Evolutionary conservation across 108 stramenopile species (phyloP).

Genomic region (Chaetoceros muelleri): DNA sequence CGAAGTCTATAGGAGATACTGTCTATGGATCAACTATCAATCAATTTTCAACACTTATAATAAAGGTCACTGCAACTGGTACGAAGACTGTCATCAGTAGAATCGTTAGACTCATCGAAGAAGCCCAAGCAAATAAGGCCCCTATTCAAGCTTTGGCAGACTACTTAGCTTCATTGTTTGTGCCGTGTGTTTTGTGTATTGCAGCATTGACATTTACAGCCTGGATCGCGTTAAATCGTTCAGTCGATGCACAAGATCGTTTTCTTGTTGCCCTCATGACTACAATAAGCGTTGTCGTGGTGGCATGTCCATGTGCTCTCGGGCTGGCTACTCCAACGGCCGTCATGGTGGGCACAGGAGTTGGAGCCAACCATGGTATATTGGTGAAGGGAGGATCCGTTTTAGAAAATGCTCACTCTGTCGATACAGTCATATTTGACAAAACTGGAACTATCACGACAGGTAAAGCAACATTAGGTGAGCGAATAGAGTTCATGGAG

Average conservation of each 20-base stretch:
- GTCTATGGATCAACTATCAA: conserved; percentile 75
- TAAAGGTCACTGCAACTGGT: conserved; percentile 75
- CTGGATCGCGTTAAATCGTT: conserved; percentile 43
- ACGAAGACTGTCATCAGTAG: conserved; percentile 57
- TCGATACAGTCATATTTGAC: conserved; percentile 87
- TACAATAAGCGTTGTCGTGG: conserved; percentile 84
- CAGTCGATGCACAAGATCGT: conserved; percentile 24
- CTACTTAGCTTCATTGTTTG: conserved; percentile 84
- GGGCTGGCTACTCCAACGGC: conserved; percentile 98
- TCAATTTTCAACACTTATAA: conserved; percentile 46
- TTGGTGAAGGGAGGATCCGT: conserved; percentile 97
- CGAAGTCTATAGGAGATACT: conserved; percentile 45
- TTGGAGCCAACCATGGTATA: conserved; percentile 87
- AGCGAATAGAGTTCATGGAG: conserved; percentile 35
- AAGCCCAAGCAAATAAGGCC: conserved; percentile 88
- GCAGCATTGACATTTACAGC: conserved; percentile 56
- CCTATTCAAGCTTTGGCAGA: conserved; percentile 92
- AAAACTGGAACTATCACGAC: conserved; percentile 98
- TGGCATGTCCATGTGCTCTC: conserved; percentile 95
- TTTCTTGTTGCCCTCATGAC: conserved; percentile 50
- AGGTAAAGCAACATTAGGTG: conserved; percentile 71
- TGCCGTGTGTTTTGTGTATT: conserved; percentile 65
- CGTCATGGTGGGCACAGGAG: conserved; percentile 95
- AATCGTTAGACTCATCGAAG: conserved; percentile 84
- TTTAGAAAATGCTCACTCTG: conserved; percentile 76